Evolutionary conservation across 2,329 filamentous ascomycete species (phyloP), one percentile per base, ranked within the genome.

Genomic region (Apiospora koreana): DNA sequence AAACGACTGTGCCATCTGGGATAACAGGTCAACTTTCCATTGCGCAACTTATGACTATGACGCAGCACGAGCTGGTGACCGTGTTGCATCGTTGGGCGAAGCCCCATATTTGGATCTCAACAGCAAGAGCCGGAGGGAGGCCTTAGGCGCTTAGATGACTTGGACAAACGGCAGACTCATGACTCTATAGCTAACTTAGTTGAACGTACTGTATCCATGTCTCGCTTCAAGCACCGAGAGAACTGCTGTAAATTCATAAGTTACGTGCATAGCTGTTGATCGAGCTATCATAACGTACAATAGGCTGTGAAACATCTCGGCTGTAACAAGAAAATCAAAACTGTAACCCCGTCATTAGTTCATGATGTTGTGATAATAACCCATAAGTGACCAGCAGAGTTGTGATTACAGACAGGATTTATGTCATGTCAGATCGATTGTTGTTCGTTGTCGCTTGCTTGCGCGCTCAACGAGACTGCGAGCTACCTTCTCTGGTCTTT

Each of bases 1-100:
- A 75, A 87, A 88, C 69, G 86, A 88, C 73, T 76, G 86, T 5
- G 87, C 89, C 1, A 90, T 92, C 73, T 93, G 91, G 91, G 90
- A 93, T 76, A 92, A 92, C 75, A 79, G 85, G 67, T 84, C 80
- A 41, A 86, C 81, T 14, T 83, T 80, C 73, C 84, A 86, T 71
- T 83, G 85, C 46, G 89, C 88, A 0, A 92, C 88, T 0, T 90
- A 87, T 72, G 91, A 92, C 73, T 92, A 91, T 16, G 81, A 82
- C 41, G 85, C 82, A 14, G 79, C 81, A 35, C 78, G 87, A 72
- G 78, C 80, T 73, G 81, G 84, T 58, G 80, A 87, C 75, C 76
- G 86, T 66, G 80, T 85, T 2, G 85, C 86, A 54, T 82, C 80
- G 67, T 79, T 87, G 38, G 87, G 82, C 23, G 86, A 83, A 80